phyloP scores from a whole-genome alignment of 2,329 filamentous ascomycete genomes.

The Cladosporium phlei region DNA sequence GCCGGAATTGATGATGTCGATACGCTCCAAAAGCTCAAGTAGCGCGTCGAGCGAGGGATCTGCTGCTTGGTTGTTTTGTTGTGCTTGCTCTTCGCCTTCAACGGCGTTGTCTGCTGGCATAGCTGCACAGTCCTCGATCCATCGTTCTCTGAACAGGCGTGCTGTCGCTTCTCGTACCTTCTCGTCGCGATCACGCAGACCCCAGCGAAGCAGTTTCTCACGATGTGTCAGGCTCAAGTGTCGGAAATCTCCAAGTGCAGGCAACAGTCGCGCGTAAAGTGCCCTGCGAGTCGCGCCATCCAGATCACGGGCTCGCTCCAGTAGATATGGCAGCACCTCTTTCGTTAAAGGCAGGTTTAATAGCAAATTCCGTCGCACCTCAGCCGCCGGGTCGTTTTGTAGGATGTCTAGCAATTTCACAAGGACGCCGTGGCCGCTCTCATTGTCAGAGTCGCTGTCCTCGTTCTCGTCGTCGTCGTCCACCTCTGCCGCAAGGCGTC shows the following conservation, averaged over 20 bases:
- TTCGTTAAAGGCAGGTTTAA: constrained; percentile 85
- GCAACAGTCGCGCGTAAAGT: constrained; percentile 81
- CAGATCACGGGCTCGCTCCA: constrained; percentile 85
- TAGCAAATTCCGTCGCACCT: constrained; percentile 82
- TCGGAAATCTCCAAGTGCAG: constrained; percentile 86
- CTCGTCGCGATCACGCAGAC: constrained; percentile 87
- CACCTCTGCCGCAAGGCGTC: constrained; percentile 68
- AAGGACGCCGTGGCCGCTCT: constrained; percentile 63
- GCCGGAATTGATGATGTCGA: constrained; percentile 87
- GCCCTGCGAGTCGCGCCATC: constrained; percentile 79
- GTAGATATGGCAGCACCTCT: constrained; percentile 74
- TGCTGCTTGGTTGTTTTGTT: constrained; percentile 45
- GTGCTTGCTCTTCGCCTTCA: constrained; percentile 46
- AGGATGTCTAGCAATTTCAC: constrained; percentile 81
- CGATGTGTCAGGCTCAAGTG: constrained; percentile 89
- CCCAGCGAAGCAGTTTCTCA: constrained; percentile 93
- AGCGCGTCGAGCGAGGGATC: constrained; percentile 75
- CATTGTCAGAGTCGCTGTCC: constrained; percentile 66
- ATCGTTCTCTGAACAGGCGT: constrained; percentile 86
- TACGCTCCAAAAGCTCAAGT: constrained; percentile 84
- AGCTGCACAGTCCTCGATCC: constrained; percentile 92
- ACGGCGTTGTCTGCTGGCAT: constrained; percentile 55
- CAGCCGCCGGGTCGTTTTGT: constrained; percentile 89
- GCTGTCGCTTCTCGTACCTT: constrained; percentile 88
- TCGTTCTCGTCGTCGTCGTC: constrained; percentile 59